Evolutionary conservation across 805 yeast species (phyloP).

Genomic region (Vanderwaltozyma yarrowii): DNA sequence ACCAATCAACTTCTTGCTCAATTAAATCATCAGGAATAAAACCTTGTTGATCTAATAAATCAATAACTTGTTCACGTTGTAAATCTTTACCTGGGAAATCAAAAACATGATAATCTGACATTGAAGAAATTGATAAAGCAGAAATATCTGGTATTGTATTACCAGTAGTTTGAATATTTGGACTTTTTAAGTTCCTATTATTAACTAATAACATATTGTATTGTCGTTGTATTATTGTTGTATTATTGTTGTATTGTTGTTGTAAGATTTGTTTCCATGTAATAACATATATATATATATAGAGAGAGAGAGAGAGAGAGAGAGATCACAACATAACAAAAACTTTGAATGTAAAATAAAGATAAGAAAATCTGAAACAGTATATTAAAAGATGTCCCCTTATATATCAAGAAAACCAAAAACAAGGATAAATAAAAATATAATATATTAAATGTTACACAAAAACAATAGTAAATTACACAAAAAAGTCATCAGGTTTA

Average conservation of each 20-base stretch:
- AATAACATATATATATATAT: no score
- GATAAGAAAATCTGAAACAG: no score
- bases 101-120: constrained; percentile 60
- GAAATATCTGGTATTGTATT: constrained; percentile 38
- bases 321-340: no score
- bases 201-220: constrained; percentile 1
- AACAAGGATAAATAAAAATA: no score
- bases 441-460: no score
- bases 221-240: background rate
- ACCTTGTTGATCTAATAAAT: constrained; percentile 69
- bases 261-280: background rate
- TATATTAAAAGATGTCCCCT: no score
- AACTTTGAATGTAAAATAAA: no score
- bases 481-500: no score
- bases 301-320: no score
- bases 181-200: background rate
- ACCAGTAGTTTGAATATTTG: background rate
- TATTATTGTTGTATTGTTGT: background rate
- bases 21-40: constrained; percentile 82
- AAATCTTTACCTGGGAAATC: constrained; percentile 72
- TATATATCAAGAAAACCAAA: no score
- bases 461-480: no score
- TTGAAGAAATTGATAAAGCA: constrained; percentile 33
- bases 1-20: constrained; percentile 83
- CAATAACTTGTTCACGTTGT: constrained; percentile 76